A percentile compares a stretch with the other conserved stretches of the same genome.
Conservation (phyloP, 768 basidiomycete species). For the Leucocoprinus birnbaumii region DNA sequence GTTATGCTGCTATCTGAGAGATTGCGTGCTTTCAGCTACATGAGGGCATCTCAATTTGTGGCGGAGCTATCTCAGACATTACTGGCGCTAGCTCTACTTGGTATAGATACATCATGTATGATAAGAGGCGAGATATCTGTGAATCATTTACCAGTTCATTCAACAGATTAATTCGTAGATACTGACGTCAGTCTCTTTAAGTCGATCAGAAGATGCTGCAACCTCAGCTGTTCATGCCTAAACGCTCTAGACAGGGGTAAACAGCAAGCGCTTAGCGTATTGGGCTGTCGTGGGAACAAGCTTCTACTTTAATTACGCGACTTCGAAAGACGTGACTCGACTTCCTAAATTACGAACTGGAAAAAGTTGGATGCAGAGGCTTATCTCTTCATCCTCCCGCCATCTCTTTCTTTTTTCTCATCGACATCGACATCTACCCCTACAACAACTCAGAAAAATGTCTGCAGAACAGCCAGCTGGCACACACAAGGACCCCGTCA, state of each 20-base stretch:
- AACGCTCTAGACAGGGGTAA: too few relatives aligned
- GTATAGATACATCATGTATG: background rate
- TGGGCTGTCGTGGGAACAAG: background rate
- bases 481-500: slow-evolving; percentile 76
- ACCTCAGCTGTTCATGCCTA: too few relatives aligned
- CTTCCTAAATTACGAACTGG: slow-evolving; percentile 5
- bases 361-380: slow-evolving; percentile 30
- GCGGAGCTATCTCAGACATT: background rate
- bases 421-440: slow-evolving; percentile 9
- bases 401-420: slow-evolving; percentile 12
- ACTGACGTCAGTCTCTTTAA: too few relatives aligned
- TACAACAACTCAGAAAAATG: slow-evolving; percentile 31
- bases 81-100: background rate
- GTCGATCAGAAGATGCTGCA: too few relatives aligned
- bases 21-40: too few relatives aligned
- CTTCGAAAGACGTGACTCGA: slow-evolving; percentile 8
- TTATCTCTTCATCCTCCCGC: slow-evolving; percentile 25
- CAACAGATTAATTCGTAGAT: too few relatives aligned
- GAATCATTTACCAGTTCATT: too few relatives aligned
- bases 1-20: too few relatives aligned
- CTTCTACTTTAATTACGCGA: background rate
- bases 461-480: slow-evolving; percentile 39
- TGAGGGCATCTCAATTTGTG: too few relatives aligned
- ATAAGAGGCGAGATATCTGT: too few relatives aligned
- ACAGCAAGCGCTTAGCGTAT: too few relatives aligned